These are phyloP conservation scores for Pueraria montana DNA, from an alignment of 306 rosid species.

Conservation along the genomic window DNA sequence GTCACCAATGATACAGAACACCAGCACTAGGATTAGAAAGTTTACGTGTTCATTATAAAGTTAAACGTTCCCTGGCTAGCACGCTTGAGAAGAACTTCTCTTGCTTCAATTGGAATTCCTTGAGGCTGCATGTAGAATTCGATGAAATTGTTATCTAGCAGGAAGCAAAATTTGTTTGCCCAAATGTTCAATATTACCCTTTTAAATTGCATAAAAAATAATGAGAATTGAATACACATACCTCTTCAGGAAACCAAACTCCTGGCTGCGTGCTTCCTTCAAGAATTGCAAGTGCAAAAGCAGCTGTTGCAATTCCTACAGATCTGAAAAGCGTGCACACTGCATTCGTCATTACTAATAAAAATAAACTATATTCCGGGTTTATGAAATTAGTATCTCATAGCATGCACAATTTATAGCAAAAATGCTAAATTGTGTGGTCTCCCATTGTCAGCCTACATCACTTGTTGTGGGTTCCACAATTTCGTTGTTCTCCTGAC, in stretches of 20 bases:
- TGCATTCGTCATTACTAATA: constrained; percentile 24
- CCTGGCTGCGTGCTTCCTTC: constrained; percentile 97
- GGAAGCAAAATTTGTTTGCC: constrained; percentile 16
- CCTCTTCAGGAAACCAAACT: constrained; percentile 99
- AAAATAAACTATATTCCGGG: neutral
- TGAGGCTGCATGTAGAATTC: constrained; percentile 64
- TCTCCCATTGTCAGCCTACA: too few relatives aligned
- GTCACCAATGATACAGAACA: constrained; percentile 4
- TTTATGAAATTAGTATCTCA: neutral
- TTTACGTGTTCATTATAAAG: constrained; percentile 82
- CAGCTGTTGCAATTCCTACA: constrained; percentile 82
- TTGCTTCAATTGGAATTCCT: constrained; percentile 88
- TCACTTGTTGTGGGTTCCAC: too few relatives aligned
- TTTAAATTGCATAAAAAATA: neutral
- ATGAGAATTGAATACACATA: constrained; percentile 37
- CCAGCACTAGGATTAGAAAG: neutral
- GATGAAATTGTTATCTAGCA: constrained; percentile 38
- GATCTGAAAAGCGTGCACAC: constrained; percentile 60
- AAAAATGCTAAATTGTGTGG: too few relatives aligned
- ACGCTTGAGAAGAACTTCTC: constrained; percentile 88
- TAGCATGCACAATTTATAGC: too few relatives aligned
- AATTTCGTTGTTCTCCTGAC: neutral
- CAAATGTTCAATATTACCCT: neutral
- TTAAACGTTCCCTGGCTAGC: constrained; percentile 88
- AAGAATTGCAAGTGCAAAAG: constrained; percentile 88